phyloP scores from a whole-genome alignment of 2,329 filamentous ascomycete species.

The Lecanosticta acicola region DNA sequence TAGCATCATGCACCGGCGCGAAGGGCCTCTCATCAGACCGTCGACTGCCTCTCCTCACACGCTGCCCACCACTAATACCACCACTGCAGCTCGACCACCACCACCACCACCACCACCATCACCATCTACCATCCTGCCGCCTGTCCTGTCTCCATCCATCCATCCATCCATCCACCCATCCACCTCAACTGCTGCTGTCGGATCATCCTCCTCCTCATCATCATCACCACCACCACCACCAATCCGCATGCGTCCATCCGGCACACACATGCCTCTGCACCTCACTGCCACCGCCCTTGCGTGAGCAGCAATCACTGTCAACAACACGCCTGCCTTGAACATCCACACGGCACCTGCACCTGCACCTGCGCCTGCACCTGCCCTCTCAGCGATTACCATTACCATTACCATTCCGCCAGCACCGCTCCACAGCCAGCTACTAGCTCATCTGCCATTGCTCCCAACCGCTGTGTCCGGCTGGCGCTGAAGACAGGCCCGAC shows the following conservation, averaged over 20 bases:
- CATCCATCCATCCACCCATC: no score
- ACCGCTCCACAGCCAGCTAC: neutral
- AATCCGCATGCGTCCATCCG: neutral
- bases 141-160: slow-evolving; percentile 1
- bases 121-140: slow-evolving; percentile 8
- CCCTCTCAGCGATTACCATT: no score
- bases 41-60: no score
- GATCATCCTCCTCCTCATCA: no score
- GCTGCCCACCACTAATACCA: no score
- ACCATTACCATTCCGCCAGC: slow-evolving; percentile 53
- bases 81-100: no score
- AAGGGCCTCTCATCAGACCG: neutral
- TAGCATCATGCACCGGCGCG: slow-evolving; percentile 3
- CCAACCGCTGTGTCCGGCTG: slow-evolving; percentile 44
- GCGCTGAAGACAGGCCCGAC: slow-evolving; percentile 2
- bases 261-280: slow-evolving; percentile 24
- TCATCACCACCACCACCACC: no score
- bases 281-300: slow-evolving; percentile 28
- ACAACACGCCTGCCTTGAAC: no score
- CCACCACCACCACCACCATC: no score
- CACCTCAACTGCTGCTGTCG: no score
- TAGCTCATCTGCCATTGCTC: no score
- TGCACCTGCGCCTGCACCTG: no score
- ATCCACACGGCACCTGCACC: neutral
- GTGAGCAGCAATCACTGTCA: slow-evolving; percentile 19